Evolutionary conservation across 352 stramenopile genomes (phyloP).

Genomic region (Globisporangium polare): DNA sequence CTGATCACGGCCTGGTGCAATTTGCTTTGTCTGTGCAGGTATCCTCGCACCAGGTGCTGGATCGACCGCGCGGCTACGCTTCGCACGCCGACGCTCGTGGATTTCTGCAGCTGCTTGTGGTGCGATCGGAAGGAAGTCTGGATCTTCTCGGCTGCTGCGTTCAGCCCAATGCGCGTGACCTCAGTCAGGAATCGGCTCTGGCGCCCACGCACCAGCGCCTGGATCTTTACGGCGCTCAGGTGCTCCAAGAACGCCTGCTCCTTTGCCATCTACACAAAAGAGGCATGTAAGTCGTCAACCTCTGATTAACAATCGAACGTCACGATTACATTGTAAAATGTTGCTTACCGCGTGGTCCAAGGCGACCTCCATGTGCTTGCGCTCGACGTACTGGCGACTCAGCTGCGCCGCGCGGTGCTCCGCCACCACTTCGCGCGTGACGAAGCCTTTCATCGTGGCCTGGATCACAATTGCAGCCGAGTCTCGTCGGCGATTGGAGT

Average conservation of each 20-base stretch:
- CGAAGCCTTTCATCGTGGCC: constrained; percentile 23
- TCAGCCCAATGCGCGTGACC: constrained; percentile 33
- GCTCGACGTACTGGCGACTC: constrained; percentile 62
- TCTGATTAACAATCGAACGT: neutral
- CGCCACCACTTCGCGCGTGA: constrained; percentile 20
- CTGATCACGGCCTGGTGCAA: constrained; percentile 26
- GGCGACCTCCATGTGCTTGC: constrained; percentile 41
- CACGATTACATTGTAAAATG: neutral
- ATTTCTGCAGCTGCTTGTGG: neutral
- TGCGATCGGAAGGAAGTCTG: constrained; percentile 41
- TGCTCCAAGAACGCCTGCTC: constrained; percentile 47
- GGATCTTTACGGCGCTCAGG: constrained; percentile 51
- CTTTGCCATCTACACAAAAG: constrained; percentile 22
- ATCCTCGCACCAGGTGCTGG: constrained; percentile 37
- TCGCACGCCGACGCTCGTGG: constrained; percentile 26
- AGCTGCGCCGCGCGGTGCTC: constrained; percentile 30
- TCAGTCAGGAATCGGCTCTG: constrained; percentile 52
- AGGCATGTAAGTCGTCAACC: neutral
- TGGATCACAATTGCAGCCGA: constrained; percentile 39
- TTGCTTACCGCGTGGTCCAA: constrained; percentile 42
- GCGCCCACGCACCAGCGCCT: constrained; percentile 53
- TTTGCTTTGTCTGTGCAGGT: constrained; percentile 15
- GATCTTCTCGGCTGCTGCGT: constrained; percentile 44
- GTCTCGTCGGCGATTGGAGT: constrained; percentile 2
- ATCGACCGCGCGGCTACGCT: constrained; percentile 52